Evolutionary conservation across 176 grass and related monocot species (phyloP).

Genomic region (Coix lacrymajobi): DNA sequence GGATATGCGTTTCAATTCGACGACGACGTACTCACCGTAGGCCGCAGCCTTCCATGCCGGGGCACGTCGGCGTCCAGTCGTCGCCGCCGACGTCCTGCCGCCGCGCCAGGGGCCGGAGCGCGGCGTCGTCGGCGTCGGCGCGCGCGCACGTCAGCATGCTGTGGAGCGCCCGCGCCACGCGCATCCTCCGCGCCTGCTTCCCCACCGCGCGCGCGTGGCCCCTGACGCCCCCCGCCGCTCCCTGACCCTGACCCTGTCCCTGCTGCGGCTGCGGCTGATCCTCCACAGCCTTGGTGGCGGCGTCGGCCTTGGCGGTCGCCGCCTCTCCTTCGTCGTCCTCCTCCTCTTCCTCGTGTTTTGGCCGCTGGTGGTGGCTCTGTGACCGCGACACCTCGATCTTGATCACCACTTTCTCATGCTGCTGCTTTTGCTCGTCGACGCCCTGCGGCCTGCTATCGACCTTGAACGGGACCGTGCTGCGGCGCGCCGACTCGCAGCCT

Average conservation of each 20-base stretch:
- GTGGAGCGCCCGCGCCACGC: constrained; percentile 34
- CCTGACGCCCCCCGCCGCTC: neutral
- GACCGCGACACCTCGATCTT: constrained; percentile 6
- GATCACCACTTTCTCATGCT: neutral
- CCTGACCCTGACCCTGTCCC: too few species aligned
- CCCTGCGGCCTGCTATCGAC: neutral
- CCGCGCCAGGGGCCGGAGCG: constrained; percentile 15
- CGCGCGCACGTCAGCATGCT: constrained; percentile 42
- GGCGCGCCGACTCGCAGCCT: neutral
- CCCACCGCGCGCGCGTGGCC: neutral
- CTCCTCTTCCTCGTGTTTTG: neutral
- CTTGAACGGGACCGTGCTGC: neutral
- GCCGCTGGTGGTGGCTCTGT: neutral
- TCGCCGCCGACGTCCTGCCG: neutral
- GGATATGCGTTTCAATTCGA: neutral
- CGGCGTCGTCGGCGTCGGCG: constrained; percentile 30
- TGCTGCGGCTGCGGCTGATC: neutral
- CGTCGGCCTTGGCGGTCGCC: neutral
- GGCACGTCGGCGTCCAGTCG: constrained; percentile 31
- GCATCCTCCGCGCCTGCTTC: constrained; percentile 17
- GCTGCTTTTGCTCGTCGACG: neutral
- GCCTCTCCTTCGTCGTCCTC: neutral
- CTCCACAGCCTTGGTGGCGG: neutral
- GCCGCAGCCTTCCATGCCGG: constrained; percentile 47
- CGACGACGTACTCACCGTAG: constrained; percentile 11